Base-by-base conservation (phyloP, 2,329 filamentous ascomycete species). In the Colletotrichum australisinense region DNA sequence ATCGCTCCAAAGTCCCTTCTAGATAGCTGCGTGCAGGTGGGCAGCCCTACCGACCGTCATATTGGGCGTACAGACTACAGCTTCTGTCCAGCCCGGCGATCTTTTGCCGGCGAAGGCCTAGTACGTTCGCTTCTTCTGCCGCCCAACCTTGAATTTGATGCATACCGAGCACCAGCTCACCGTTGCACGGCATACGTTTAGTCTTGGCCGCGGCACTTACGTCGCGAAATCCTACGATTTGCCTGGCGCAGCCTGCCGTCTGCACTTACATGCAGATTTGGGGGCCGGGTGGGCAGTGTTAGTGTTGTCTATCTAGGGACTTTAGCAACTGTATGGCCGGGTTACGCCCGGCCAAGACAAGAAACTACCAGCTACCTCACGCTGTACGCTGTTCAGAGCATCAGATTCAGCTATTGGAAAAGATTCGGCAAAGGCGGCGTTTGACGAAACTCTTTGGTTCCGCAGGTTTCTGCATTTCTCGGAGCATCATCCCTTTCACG, bases 271-370 rank as follows among this genome's bases (percentile, higher is more conserved):
- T 67, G 38, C 53, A 49, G 42, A 49, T 49, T 22, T 49, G 42
- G 19, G 42, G 42, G 42, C 19, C 7, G 19, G 42, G 42, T 8
- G 42, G 42, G 42, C 42, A 49, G 42, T 49, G 42, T 42, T 63
- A 28, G 52, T 59, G 53, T 42, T 14, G 58, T 46, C 58, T 59
- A 24, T n/a, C 19, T 53, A 26, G 28, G 28, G 38, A 28, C 12
- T 42, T 38, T 35, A 42, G 58, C 24, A 73, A 73, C 30, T 28
- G 30, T 49, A n/a, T 73, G 66, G 59, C 55, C 35, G 11, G 32
- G 53, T 65, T 70, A 65, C 66, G 66, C 53, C 46, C 26, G 35
- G 53, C 70, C 60, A 64, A 69, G 59, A 64, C 66, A 38, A 56
- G 19, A 59, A 38, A 38, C 26, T 19, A 53, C 7, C 14, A 19